Evolutionary conservation across 768 basidiomycete species (phyloP), one percentile per base, ranked within the genome.

Genomic region (Leucosporidium creatinivorum): DNA sequence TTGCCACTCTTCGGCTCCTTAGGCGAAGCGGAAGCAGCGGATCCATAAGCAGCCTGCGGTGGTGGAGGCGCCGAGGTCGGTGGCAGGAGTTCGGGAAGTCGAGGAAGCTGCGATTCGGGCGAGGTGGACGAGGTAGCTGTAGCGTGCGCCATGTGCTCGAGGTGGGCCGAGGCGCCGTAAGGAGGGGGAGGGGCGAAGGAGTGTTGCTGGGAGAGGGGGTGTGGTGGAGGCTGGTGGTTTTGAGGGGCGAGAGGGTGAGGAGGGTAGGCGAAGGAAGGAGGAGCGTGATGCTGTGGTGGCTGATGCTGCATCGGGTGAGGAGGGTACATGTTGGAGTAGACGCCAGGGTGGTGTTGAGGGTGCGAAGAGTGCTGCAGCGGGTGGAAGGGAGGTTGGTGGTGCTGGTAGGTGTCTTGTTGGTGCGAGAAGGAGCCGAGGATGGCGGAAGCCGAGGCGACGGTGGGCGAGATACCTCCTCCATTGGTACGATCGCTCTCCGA

Each of bases 371-470:
- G 39, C 39, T 44, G 39, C 15, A 44, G 39, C 39, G 39, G 39
- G 39, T 44, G 39, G 39, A 44, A 44, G 15, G 39, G 39, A 44
- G 23, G 51, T 17, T 52, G 51, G n/a, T 52, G 51, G 9, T 52
- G 51, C 21, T 52, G 51, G 51, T 26, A 23, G n/a, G 4, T 26
- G 21, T 52, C n/a, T 21, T 26, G n/a, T 21, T 52, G 17, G 30
- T 26, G 17, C 28, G 64, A 67, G 66, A 75, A 70, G 12, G 65
- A 63, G 12, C 74, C 74, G 56, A 75, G 72, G 39, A 75, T 73
- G 25, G 74, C 73, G 2, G 73, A 69, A 5, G 70, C 73, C 15
- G 70, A 68, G 5, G 73, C 73, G 18, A 74, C 73, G 3, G 73
- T 74, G 10, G 73, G 73, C 12, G 69, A 70, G 48, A 73, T 58